These are phyloP conservation scores for Mycena floridula DNA, from an alignment of 768 basidiomycete genomes.

Conservation along the genomic window DNA sequence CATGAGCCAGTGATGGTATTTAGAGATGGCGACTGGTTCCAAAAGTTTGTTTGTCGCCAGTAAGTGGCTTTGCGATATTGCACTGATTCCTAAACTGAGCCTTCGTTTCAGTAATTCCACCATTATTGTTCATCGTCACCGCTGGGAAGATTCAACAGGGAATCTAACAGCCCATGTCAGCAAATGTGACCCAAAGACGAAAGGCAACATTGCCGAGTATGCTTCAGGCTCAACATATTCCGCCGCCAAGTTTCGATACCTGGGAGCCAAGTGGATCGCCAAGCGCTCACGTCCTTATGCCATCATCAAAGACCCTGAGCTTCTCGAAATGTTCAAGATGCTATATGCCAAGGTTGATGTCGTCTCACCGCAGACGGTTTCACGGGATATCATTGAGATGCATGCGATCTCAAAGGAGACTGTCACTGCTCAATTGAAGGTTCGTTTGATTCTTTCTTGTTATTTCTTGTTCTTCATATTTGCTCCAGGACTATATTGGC, in stretches of 20 bases:
- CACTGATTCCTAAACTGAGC: background rate
- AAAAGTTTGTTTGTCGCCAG: background rate
- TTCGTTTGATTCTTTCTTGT: background rate
- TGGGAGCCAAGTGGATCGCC: background rate
- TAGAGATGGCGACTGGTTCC: background rate
- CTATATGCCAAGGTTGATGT: background rate
- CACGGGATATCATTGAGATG: background rate
- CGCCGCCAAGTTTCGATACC: background rate
- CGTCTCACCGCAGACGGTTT: background rate
- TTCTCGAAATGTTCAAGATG: background rate
- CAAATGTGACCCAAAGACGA: background rate
- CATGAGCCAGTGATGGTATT: background rate
- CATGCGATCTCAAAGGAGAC: background rate
- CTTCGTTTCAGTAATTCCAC: background rate
- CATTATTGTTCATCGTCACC: background rate
- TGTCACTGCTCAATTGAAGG: background rate
- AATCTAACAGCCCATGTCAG: background rate
- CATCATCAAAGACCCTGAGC: background rate
- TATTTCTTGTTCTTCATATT: background rate
- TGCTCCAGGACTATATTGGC: background rate
- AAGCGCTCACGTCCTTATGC: background rate
- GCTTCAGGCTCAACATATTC: background rate
- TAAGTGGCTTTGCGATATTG: background rate
- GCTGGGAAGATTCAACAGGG: background rate
- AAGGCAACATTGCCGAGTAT: background rate